A percentile compares a stretch with the other conserved stretches of the same genome.
phyloP scores from a whole-genome alignment of 148 eudicot genomes.

The Oxyria digyna region DNA sequence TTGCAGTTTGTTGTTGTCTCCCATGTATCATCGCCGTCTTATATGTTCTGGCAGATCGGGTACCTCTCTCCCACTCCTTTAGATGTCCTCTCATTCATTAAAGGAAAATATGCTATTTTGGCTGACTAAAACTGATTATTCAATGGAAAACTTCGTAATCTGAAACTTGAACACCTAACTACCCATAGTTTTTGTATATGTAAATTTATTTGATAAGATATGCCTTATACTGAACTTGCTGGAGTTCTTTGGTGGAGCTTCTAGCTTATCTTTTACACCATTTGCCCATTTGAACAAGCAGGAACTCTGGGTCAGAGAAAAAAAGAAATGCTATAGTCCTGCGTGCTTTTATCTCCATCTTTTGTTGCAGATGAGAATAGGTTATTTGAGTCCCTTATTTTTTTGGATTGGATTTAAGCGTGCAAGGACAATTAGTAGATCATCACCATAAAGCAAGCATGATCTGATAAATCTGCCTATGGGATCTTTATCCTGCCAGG shows the following conservation, averaged over 20 bases:
- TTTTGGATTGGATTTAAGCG: neutral
- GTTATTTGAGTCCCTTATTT: neutral
- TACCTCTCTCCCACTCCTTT: conserved; percentile 13
- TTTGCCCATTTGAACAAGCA: neutral
- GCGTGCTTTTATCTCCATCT: neutral
- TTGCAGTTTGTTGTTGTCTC: conserved; percentile 66
- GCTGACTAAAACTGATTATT: neutral
- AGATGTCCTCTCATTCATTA: neutral
- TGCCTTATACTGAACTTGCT: neutral
- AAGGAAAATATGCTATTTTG: neutral
- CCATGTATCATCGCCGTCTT: conserved; percentile 62
- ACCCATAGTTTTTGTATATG: neutral
- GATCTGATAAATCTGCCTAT: neutral
- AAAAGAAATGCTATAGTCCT: neutral
- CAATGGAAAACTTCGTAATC: neutral
- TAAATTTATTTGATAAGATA: neutral
- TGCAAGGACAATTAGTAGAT: neutral
- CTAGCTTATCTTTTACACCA: neutral
- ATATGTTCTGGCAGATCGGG: conserved; percentile 59
- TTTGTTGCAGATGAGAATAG: neutral
- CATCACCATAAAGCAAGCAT: neutral
- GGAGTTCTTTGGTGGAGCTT: neutral
- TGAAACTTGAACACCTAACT: neutral
- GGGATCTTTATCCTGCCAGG: neutral
- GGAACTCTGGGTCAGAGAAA: neutral